A percentile compares a stretch with the other conserved stretches of the same genome.
phyloP scores from a whole-genome alignment of 2,329 filamentous ascomycete genomes.

The Dactylellina leptospora region DNA sequence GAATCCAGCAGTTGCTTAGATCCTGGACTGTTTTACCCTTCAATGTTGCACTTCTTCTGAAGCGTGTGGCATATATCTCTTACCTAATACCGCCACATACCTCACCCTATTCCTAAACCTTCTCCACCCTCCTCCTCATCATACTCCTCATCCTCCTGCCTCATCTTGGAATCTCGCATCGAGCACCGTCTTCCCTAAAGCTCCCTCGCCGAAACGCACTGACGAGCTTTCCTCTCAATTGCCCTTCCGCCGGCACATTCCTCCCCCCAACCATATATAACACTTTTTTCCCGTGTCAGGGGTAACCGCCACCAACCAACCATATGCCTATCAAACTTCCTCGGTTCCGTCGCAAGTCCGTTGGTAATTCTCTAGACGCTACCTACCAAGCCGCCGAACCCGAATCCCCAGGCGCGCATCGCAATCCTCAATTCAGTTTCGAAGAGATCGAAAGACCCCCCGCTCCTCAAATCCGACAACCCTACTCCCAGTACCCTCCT shows the following conservation, averaged over 20 bases:
- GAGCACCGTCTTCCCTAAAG: constrained; percentile 12
- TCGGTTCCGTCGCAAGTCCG: constrained; percentile 58
- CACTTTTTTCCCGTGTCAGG: constrained; percentile 36
- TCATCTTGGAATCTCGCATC: constrained; percentile 26
- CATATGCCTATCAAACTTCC: constrained; percentile 58
- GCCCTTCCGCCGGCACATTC: constrained; percentile 36
- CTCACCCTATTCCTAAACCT: too few species aligned
- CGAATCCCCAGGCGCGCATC: constrained; percentile 54
- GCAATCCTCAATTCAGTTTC: constrained; percentile 54
- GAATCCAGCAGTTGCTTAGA: not conserved
- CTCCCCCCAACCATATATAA: constrained; percentile 37
- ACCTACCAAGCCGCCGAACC: constrained; percentile 57
- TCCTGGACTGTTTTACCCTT: constrained; percentile 8
- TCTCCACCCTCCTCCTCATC: too few species aligned
- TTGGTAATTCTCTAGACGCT: constrained; percentile 57
- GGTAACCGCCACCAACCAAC: constrained; percentile 42
- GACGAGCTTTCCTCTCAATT: constrained; percentile 24
- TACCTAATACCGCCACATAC: constrained; percentile 38
- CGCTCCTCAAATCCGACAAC: constrained; percentile 51
- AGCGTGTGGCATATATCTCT: constrained; percentile 23
- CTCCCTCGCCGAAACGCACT: constrained; percentile 43
- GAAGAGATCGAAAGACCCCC: constrained; percentile 55
- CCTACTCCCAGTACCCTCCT: constrained; percentile 52
- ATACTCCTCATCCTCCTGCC: constrained; percentile 20
- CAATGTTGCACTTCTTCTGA: constrained; percentile 47